A percentile compares a stretch with the other conserved stretches of the same genome.
These are phyloP conservation scores for Arthrobotrys pseudoclavata DNA, from an alignment of 2,329 filamentous ascomycete species.

Conservation along the genomic window DNA sequence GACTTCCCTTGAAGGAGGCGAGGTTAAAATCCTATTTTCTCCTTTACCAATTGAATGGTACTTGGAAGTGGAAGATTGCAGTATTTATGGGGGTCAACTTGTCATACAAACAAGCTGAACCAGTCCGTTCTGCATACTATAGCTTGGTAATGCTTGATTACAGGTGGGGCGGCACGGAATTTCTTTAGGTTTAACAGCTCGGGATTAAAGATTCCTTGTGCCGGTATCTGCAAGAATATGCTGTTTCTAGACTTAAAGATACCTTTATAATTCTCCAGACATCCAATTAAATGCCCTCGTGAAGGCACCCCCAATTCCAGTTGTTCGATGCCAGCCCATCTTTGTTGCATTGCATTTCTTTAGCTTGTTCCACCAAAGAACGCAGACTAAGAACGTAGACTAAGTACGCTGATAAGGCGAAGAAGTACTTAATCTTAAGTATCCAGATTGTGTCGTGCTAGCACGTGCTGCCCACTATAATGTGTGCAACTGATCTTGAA, in stretches of 20 bases:
- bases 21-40: neutral
- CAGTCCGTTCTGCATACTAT: neutral
- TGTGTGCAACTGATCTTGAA: too few species aligned
- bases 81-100: constrained; percentile 2
- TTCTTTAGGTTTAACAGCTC: constrained; percentile 21
- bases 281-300: constrained; percentile 3
- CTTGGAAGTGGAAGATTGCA: neutral
- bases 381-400: neutral
- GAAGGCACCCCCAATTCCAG: neutral
- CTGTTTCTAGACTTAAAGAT: constrained; percentile 9
- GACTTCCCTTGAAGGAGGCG: neutral
- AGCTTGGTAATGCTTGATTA: constrained; percentile 1
- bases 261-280: neutral
- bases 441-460: neutral
- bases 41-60: neutral
- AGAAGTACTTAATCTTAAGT: neutral
- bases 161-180: constrained; percentile 3
- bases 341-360: constrained; percentile 8
- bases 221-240: constrained; percentile 1
- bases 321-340: neutral
- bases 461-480: too few species aligned
- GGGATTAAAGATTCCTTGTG: constrained; percentile 1
- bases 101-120: neutral
- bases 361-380: neutral
- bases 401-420: neutral